Base-by-base conservation (phyloP, 306 rosid species). In the Comarum palustre region DNA sequence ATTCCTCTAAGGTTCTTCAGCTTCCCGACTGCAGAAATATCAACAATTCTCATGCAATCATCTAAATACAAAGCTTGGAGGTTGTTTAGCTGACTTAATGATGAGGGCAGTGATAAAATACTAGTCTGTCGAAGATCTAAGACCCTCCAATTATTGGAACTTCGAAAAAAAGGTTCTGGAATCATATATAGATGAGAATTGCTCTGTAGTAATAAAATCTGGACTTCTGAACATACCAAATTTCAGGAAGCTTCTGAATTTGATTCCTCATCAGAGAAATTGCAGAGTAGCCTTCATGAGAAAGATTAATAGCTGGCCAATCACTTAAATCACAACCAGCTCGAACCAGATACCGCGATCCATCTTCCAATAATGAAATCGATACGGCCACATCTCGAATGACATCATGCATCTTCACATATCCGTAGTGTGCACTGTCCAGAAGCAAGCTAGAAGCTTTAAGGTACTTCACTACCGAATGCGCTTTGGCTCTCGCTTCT, bases 311-410 rank as follows among this genome's bases (percentile, higher is more conserved):
- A 3, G 19, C 9, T 15, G 80, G 80, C 74, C 80, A 76, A 5
- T 58, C 22, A 4, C 8, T 15, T 8, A 57, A 32, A 13, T 22
- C 1, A 10, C 24, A 5, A n/a, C 69, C 63, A 9, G 51, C 31
- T 59, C 31, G 13, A 15, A 48, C 74, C 31, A 67, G 41, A 43
- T 67, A 75, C 22, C 17, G 1, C 8, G 51, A 11, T 2, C 70
- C 43, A 6, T 15, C 15, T 15, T 6, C 48, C 5, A 47, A 45
- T 32, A 6, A 69, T 20, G 83, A 70, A 67, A 82, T 66, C 3
- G 7, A 20, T 4, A 82, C 42, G 19, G 83, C 78, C n/a, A 66
- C 58, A 25, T 75, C 68, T 2, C 83, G 78, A 24, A 74, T 63
- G 12, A 82, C 76, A 36, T 83, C 81, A 31, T 83, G 58, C 58